Base-by-base conservation (phyloP, 208 protist species). In the Porcisia deanei region DNA sequence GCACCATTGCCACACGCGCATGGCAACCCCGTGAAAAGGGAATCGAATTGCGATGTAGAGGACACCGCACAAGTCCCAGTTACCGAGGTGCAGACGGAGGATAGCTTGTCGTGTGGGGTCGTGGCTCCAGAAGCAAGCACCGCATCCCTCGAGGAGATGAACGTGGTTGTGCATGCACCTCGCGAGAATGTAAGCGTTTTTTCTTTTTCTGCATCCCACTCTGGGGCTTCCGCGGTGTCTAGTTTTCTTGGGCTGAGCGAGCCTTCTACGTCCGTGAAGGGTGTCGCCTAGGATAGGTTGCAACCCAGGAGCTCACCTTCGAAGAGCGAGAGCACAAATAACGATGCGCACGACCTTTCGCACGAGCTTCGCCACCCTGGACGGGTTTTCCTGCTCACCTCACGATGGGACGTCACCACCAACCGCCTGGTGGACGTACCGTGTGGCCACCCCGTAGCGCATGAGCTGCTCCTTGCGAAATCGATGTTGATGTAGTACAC, bases 371-470 rank as follows among this genome's bases (percentile, higher is more conserved):
- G 89, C 65, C 86, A 91, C 66, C 86, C 86, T 18, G 88, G 88
- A 16, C 86, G 86, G 14, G 85, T 91, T 30, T 70, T 91, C 54
- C 73, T 89, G 73, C 74, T 91, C 14, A 93, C 88, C n/a, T 77
- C 77, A 47, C 84, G 81, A 22, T 87, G 84, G 65, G 79, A 88
- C 6, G 37, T 66, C 10, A 37, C 49, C 22, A 80, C 60, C 18
- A 91, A 88, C 66, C 84, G 88, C 41, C 80, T 93, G 18, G 84
- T 91, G 4, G 82, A 90, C 59, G 85, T 93, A 22, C 86, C 88
- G 7, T 81, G 81, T 39, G 82, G 86, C n/a, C 80, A 93, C 63
- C 63, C 82, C 49, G 58, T 85, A 68, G 85, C 85, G 72, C 88
- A 93, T 71, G 79, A 89, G 45, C 59, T 93, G 8, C 88, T 91